A percentile compares a stretch with the other conserved stretches of the same genome.
Conservation (phyloP, 208 protist genomes). For the Acanthamoeba royreba region DNA sequence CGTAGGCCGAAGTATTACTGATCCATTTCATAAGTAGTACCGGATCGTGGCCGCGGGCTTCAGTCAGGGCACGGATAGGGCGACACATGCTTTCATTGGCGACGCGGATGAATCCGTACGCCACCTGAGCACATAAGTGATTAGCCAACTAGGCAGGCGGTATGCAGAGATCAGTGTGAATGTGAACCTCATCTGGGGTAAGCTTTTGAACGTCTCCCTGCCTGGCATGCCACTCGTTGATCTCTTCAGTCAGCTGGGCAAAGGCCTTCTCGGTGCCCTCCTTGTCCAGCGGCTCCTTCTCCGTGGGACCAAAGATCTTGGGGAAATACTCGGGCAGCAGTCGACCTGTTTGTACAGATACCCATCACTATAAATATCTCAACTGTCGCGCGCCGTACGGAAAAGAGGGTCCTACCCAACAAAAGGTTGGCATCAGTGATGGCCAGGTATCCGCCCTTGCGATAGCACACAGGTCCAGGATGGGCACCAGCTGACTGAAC, state of each 20-base stretch:
- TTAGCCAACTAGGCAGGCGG: too few relatives aligned
- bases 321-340: slow-evolving; percentile 91
- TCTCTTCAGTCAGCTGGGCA: slow-evolving; percentile 72
- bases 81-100: slow-evolving; percentile 95
- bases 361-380: background rate
- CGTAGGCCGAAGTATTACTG: too few relatives aligned
- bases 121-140: slow-evolving; percentile 79
- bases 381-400: background rate
- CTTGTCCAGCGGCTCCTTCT: slow-evolving; percentile 76
- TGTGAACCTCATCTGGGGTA: background rate
- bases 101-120: slow-evolving; percentile 89
- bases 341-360: slow-evolving; percentile 27
- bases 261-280: slow-evolving; percentile 78
- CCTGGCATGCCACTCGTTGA: slow-evolving; percentile 70
- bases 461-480: slow-evolving; percentile 92
- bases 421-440: slow-evolving; percentile 94
- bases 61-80: slow-evolving; percentile 90
- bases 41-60: slow-evolving; percentile 86
- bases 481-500: slow-evolving; percentile 70
- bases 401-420: slow-evolving; percentile 71
- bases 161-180: background rate
- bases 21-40: too few relatives aligned
- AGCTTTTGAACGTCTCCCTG: slow-evolving; percentile 47
- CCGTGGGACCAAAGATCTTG: slow-evolving; percentile 90
- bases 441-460: slow-evolving; percentile 88